Percentiles rank a stretch among this genome's conserved stretches.
phyloP scores from a whole-genome alignment of 2,329 filamentous ascomycete species.

The Penicillium freii region DNA sequence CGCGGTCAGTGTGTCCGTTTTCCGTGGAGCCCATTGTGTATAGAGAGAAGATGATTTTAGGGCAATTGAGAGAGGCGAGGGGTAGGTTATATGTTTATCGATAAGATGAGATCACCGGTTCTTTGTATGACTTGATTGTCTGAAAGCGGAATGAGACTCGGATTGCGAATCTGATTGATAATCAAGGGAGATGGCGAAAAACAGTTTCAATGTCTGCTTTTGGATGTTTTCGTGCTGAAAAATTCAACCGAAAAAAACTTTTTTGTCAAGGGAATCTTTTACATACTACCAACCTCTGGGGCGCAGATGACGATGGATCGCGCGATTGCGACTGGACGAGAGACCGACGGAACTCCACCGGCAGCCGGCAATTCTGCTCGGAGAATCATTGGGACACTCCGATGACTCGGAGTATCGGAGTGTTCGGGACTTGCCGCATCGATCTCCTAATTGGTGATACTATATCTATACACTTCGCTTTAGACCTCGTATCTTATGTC shows the following conservation, averaged over 20 bases:
- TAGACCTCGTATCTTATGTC: not conserved
- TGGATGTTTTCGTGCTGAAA: constrained; percentile 3
- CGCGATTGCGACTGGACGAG: constrained; percentile 16
- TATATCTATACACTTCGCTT: not conserved
- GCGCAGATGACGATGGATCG: constrained; percentile 21
- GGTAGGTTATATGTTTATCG: constrained; percentile 5
- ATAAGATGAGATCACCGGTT: constrained; percentile 5
- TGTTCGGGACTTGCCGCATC: constrained; percentile 18
- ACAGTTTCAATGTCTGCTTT: constrained; percentile 5
- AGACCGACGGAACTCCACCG: constrained; percentile 18
- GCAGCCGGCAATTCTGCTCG: constrained; percentile 12
- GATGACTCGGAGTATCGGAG: constrained; percentile 23
- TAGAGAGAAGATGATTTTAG: constrained; percentile 11
- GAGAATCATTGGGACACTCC: constrained; percentile 18
- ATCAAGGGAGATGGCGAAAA: constrained; percentile 8
- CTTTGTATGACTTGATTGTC: constrained; percentile 1
- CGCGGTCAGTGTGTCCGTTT: constrained; percentile 58
- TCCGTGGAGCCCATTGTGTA: constrained; percentile 24
- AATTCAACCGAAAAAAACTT: constrained; percentile 12
- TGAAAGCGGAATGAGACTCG: not conserved
- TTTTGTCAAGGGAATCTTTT: constrained; percentile 22
- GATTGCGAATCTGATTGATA: constrained; percentile 13
- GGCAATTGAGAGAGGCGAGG: constrained; percentile 2
- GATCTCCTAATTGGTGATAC: not conserved
- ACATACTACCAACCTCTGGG: constrained; percentile 24